These are phyloP conservation scores for Phytophthora hibernalis DNA, from an alignment of 352 stramenopile species.

Conservation along the genomic window DNA sequence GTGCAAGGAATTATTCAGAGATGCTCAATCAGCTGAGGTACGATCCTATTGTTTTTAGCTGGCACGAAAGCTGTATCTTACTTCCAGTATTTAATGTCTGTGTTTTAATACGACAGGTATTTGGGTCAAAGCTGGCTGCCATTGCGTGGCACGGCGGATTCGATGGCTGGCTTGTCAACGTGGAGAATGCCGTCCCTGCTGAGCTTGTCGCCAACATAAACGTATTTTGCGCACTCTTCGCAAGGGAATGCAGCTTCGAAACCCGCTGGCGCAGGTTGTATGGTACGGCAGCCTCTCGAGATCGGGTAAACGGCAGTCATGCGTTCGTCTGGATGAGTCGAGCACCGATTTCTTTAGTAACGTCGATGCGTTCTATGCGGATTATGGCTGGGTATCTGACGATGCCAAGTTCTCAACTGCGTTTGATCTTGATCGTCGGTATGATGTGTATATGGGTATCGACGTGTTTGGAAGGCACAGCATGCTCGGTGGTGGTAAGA, in stretches of 20 bases:
- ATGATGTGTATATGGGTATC: conserved; percentile 69
- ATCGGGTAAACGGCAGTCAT: conserved; percentile 44
- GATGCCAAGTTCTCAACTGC: conserved; percentile 54
- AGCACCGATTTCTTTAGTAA: conserved; percentile 52
- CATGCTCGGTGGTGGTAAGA: conserved; percentile 44
- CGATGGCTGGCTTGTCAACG: conserved; percentile 72
- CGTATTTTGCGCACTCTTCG: conserved; percentile 43
- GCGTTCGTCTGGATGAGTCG: conserved; percentile 46
- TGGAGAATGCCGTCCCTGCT: conserved; percentile 52
- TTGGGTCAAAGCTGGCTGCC: conserved; percentile 44
- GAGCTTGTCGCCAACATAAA: conserved; percentile 40
- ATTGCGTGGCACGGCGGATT: conserved; percentile 56
- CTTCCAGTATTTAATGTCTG: neutral
- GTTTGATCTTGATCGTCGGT: conserved; percentile 50
- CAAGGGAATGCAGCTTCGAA: conserved; percentile 33
- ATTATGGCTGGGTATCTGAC: conserved; percentile 58
- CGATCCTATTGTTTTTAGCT: neutral
- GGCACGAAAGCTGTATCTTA: neutral
- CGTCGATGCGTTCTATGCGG: conserved; percentile 57
- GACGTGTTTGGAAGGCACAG: conserved; percentile 58
- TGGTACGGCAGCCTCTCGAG: conserved; percentile 60
- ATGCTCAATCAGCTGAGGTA: conserved; percentile 39
- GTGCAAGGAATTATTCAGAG: conserved; percentile 38
- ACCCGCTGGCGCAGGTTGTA: conserved; percentile 44
- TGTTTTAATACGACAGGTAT: conserved; percentile 23